These are phyloP conservation scores for Eremochloa ophiuroides DNA, from an alignment of 176 grass and related monocot genomes.

Conservation along the genomic window DNA sequence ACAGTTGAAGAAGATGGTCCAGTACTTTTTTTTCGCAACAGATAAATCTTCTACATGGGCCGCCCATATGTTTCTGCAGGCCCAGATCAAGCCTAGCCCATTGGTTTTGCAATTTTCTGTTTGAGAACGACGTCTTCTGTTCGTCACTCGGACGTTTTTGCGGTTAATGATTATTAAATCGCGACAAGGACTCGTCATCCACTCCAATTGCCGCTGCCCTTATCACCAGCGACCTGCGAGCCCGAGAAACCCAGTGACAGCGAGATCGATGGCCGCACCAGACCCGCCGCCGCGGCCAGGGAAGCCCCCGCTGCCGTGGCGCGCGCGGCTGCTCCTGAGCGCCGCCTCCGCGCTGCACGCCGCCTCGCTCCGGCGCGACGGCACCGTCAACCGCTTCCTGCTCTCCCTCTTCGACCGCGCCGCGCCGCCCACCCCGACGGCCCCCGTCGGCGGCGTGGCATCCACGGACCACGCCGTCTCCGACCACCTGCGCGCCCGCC, in stretches of 20 bases:
- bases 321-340: constrained; percentile 9
- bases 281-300: not conserved
- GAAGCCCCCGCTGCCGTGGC: constrained; percentile 29
- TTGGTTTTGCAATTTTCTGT: no score
- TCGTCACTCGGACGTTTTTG: not conserved
- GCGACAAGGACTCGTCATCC: not conserved
- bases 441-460: constrained; percentile 21
- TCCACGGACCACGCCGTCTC: constrained; percentile 48
- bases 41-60: no score
- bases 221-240: not conserved
- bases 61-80: no score
- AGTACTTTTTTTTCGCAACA: no score
- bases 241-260: not conserved
- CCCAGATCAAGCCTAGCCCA: no score
- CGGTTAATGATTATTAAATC: not conserved
- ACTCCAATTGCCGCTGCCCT: not conserved
- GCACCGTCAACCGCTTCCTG: constrained; percentile 47
- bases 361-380: constrained; percentile 32
- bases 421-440: not conserved
- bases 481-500: constrained; percentile 7
- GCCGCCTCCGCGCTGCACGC: constrained; percentile 19
- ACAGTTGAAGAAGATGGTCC: no score
- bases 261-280: not conserved
- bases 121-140: not conserved
- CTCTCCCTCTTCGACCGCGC: constrained; percentile 37